Percentiles rank a stretch among this genome's conserved stretches.
phyloP scores from a whole-genome alignment of 2,329 filamentous ascomycete genomes.

The Penicillium brasilianum region DNA sequence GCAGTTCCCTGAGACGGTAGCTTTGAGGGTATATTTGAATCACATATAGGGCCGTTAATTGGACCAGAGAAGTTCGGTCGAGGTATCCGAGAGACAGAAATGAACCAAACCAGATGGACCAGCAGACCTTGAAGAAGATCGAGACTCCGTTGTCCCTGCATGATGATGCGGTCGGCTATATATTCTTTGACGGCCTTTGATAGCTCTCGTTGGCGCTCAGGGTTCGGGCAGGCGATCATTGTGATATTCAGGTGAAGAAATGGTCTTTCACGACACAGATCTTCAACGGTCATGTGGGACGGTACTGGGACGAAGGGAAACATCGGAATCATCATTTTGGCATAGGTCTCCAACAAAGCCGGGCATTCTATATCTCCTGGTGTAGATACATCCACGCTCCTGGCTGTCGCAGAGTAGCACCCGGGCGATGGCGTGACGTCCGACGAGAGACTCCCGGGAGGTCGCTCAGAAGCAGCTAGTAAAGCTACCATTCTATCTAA shows the following conservation, averaged over 20 bases:
- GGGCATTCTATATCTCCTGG: conserved; percentile 20
- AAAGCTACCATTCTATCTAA: conserved; percentile 35
- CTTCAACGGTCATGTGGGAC: conserved; percentile 16
- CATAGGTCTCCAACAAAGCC: conserved; percentile 19
- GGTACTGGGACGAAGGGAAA: conserved; percentile 37
- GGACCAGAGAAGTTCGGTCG: neutral
- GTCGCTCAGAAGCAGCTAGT: conserved; percentile 26
- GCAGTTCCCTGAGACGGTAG: neutral
- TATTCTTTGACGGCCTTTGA: conserved; percentile 32
- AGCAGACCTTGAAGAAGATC: conserved; percentile 56
- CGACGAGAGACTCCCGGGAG: conserved; percentile 8
- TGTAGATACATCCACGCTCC: conserved; percentile 3
- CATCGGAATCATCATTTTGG: conserved; percentile 25
- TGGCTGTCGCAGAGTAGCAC: neutral
- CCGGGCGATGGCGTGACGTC: conserved; percentile 11
- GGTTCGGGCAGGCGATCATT: conserved; percentile 26
- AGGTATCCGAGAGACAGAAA: conserved; percentile 12
- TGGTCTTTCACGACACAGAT: conserved; percentile 30
- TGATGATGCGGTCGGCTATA: conserved; percentile 50
- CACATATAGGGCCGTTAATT: neutral
- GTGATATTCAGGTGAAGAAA: conserved; percentile 30
- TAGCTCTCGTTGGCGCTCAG: conserved; percentile 22
- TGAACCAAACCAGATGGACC: conserved; percentile 54
- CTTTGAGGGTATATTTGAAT: neutral
- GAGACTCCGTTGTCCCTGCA: conserved; percentile 49